Percentiles rank a stretch among this genome's conserved stretches.
phyloP scores from a whole-genome alignment of 805 yeast species.

The Metschnikowia proteae region DNA sequence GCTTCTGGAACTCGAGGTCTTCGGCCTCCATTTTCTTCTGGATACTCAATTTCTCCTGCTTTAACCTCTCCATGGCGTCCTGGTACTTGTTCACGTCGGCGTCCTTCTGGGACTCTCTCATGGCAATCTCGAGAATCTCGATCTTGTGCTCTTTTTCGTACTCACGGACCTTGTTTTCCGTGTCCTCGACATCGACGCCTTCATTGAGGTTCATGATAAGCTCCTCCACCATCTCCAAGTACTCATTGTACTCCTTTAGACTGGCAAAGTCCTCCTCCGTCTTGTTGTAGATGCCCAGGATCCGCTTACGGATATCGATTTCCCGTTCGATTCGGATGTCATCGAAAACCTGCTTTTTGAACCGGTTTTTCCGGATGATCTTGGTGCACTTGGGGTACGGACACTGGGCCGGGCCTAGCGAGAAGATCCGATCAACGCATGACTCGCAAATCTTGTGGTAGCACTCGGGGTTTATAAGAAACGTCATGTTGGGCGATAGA shows the following conservation, averaged over 20 bases:
- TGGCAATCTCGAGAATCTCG: conserved; percentile 71
- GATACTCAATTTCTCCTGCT: conserved; percentile 63
- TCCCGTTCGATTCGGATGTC: conserved; percentile 88
- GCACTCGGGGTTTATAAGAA: conserved; percentile 94
- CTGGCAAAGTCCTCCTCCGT: conserved; percentile 66
- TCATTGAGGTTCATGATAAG: conserved; percentile 73
- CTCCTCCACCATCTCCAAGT: conserved; percentile 80
- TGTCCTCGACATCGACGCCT: conserved; percentile 62
- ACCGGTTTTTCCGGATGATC: conserved; percentile 79
- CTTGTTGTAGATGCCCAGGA: conserved; percentile 74
- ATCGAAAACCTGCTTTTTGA: conserved; percentile 90
- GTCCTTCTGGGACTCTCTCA: conserved; percentile 54
- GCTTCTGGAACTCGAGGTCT: conserved; percentile 37
- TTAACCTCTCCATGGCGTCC: conserved; percentile 46
- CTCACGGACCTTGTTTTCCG: conserved; percentile 60
- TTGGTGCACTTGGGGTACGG: conserved; percentile 91
- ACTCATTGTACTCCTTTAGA: conserved; percentile 62
- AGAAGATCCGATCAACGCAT: conserved; percentile 92
- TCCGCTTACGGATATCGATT: conserved; percentile 82
- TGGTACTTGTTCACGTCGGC: conserved; percentile 71
- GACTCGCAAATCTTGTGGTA: conserved; percentile 96
- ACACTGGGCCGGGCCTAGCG: conserved; percentile 94
- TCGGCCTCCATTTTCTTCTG: conserved; percentile 56
- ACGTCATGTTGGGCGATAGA: conserved; percentile 87
- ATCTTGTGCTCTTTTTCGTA: conserved; percentile 73